Percentiles rank a stretch among this genome's conserved stretches.
Evolutionary conservation across 768 basidiomycete species (phyloP).

Genomic region (Tricholoma terreum): DNA sequence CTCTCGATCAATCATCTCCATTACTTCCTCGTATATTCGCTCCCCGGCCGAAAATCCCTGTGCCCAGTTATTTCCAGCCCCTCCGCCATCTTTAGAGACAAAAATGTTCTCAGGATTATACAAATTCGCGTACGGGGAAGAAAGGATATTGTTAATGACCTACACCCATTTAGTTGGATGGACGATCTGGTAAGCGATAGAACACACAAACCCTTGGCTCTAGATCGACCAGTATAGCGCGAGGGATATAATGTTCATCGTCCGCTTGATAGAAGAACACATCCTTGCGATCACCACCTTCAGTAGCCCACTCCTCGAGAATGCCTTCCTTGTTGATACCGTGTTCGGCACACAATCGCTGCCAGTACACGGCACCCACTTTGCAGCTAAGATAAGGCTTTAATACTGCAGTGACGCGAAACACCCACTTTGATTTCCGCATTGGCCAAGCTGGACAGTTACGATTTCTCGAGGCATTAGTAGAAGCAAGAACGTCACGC

Average conservation of each 20-base stretch:
- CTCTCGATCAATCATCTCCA: slow-evolving; percentile 99
- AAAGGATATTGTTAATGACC: slow-evolving; percentile 95
- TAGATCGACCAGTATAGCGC: slow-evolving; percentile 93
- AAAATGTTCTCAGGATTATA: slow-evolving; percentile 99
- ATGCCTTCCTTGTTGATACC: slow-evolving; percentile 95
- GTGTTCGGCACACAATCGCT: slow-evolving; percentile 96
- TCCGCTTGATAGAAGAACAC: slow-evolving; percentile 99
- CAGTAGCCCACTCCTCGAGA: slow-evolving; percentile 95
- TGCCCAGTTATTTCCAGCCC: slow-evolving; percentile 99
- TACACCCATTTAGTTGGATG: slow-evolving; percentile 29
- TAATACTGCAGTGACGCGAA: not conserved
- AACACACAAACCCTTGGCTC: slow-evolving; percentile 79
- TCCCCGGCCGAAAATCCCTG: slow-evolving; percentile 92
- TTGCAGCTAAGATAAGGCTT: slow-evolving; percentile 10
- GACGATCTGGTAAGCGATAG: not conserved
- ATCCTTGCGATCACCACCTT: slow-evolving; percentile 95
- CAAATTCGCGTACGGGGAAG: slow-evolving; percentile 82
- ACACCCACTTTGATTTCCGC: slow-evolving; percentile 83
- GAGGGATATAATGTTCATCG: slow-evolving; percentile 97
- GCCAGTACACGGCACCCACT: slow-evolving; percentile 99
- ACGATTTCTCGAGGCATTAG: slow-evolving; percentile 82
- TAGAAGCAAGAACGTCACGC: not conserved
- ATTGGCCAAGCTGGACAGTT: slow-evolving; percentile 85
- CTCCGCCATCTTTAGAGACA: slow-evolving; percentile 94
- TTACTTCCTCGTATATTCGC: slow-evolving; percentile 89